A percentile compares a stretch with the other conserved stretches of the same genome.
phyloP scores from a whole-genome alignment of 1,139 yeast species.

The Saccharomyces pastorianus region DNA sequence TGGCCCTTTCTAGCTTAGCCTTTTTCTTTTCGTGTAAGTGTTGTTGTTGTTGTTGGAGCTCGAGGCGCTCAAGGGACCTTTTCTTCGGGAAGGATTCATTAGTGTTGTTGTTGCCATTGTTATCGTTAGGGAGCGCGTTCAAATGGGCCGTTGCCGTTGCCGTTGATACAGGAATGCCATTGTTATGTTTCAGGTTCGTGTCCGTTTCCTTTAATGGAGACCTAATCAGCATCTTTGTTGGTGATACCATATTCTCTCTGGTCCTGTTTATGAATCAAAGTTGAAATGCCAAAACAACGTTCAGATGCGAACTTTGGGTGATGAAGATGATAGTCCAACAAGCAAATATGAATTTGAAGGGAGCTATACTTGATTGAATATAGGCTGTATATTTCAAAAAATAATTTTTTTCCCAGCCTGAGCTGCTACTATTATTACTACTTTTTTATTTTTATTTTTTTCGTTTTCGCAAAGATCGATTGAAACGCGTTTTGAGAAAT shows the following conservation, averaged over 20 bases:
- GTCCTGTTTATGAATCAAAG: background rate
- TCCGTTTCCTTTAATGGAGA: constrained; percentile 31
- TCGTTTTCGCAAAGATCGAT: background rate
- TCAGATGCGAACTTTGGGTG: background rate
- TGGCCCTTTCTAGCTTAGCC: constrained; percentile 19
- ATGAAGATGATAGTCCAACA: background rate
- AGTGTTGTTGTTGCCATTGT: constrained; percentile 4
- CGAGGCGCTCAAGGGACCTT: constrained; percentile 18
- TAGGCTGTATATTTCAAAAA: background rate
- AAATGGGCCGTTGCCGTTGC: constrained; percentile 3
- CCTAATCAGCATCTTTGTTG: constrained; percentile 14
- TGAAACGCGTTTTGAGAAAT: background rate
- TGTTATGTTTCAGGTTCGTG: constrained; percentile 20
- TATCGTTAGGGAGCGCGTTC: constrained; percentile 6
- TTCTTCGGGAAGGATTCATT: constrained; percentile 12
- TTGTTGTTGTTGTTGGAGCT: constrained; percentile 12
- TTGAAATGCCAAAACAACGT: background rate
- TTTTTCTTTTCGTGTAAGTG: constrained; percentile 11
- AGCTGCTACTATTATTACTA: background rate
- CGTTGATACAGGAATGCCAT: constrained; percentile 1
- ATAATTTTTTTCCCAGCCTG: background rate
- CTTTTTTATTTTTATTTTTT: background rate
- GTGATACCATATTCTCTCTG: constrained; percentile 8
- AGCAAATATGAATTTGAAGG: background rate
- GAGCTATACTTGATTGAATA: background rate